A percentile compares a stretch with the other conserved stretches of the same genome.
Conservation (phyloP, 2,329 filamentous ascomycete species). For the Scopulariopsis brevicaulis region DNA sequence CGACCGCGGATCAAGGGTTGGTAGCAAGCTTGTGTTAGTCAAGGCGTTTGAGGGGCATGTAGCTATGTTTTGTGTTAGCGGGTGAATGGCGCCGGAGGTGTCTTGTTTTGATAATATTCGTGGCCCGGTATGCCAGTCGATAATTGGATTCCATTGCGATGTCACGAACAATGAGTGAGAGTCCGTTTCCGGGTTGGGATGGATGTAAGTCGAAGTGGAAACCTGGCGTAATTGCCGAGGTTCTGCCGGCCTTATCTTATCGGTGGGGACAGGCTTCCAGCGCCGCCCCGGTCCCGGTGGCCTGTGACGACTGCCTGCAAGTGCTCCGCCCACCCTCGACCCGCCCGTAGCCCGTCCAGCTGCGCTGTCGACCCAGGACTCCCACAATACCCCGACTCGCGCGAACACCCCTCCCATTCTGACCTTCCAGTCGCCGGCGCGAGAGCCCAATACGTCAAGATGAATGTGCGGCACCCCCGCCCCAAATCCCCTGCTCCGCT, state of each 20-base stretch:
- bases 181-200: too few relatives aligned
- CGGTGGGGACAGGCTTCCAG: background rate
- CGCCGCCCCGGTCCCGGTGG: background rate
- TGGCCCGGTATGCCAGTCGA: too few relatives aligned
- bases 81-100: too few relatives aligned
- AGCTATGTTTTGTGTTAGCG: too few relatives aligned
- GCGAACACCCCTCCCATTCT: background rate
- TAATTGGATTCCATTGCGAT: too few relatives aligned
- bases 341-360: background rate
- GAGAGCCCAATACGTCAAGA: background rate
- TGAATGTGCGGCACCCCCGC: background rate
- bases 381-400: background rate
- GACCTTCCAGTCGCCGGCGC: background rate
- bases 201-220: background rate
- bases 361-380: background rate
- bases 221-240: background rate
- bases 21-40: background rate
- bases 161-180: too few relatives aligned
- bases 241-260: background rate
- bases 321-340: background rate
- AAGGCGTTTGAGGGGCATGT: too few relatives aligned
- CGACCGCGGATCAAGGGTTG: background rate
- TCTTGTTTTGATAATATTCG: too few relatives aligned
- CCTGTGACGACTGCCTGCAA: background rate
- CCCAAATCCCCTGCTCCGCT: too few relatives aligned